Conservation (phyloP, 768 basidiomycete genomes). For the Pilatotrama ljubarskyi region DNA sequence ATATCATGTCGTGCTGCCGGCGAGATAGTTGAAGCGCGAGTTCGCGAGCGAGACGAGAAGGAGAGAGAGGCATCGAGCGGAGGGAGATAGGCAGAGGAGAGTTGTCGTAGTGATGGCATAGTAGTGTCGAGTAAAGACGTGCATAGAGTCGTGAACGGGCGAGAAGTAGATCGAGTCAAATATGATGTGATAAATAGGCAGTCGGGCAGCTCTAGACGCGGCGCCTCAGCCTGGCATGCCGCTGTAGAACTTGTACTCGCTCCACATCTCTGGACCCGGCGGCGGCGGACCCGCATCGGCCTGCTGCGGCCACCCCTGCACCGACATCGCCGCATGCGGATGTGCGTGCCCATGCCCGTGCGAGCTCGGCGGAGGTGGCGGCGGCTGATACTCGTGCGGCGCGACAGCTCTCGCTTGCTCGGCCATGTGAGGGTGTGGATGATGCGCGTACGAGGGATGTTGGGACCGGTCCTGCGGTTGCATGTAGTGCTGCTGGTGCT, state of each 20-base stretch:
- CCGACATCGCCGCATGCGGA: background rate
- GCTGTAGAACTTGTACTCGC: slow-evolving; percentile 5
- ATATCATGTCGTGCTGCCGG: too few relatives aligned
- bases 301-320: slow-evolving; percentile 9
- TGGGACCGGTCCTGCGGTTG: slow-evolving; percentile 3
- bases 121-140: background rate
- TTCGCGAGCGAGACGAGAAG: too few relatives aligned
- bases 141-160: too few relatives aligned
- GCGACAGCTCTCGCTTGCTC: background rate
- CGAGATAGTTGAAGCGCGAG: background rate
- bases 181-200: slow-evolving; percentile 8
- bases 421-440: slow-evolving; percentile 4
- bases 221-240: background rate
- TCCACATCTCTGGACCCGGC: slow-evolving; percentile 2
- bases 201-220: background rate
- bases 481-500: background rate
- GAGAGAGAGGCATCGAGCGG: too few relatives aligned
- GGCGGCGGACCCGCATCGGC: background rate
- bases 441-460: slow-evolving; percentile 1
- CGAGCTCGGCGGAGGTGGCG: slow-evolving; percentile 3
- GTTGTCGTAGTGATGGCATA: too few relatives aligned
- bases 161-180: background rate
- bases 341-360: background rate
- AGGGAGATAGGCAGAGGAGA: too few relatives aligned
- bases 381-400: slow-evolving; percentile 5